Base-by-base conservation (phyloP, 495 filamentous ascomycete genomes). In the Jackrogersella multiformis region DNA sequence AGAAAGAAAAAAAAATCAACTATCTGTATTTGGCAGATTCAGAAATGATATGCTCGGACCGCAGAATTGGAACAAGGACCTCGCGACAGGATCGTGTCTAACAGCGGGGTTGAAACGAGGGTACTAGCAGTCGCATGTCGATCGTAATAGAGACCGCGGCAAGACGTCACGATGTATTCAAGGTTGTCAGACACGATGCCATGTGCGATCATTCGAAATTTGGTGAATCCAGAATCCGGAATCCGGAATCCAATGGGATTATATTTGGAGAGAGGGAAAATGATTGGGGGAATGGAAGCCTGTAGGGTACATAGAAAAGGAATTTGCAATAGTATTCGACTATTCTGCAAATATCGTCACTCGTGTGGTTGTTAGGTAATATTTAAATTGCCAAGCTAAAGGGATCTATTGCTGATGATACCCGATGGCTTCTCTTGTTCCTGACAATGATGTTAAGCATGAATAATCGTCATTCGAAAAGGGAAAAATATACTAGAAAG, bases 101-200 rank as follows among this genome's bases (percentile, higher is more conserved):
- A 63, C 63, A 71, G 68, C 63, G 68, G 68, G 68, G 68, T 66
- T 63, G 57, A 67, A 71, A 71, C 62, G 57, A 67, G 62, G 63
- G 56, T 63, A 46, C 63, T 67, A 67, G 61, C 44, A 71, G 45
- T 52, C 53, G n/a, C 63, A 66, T 71, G 68, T 67, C 68, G 68
- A 71, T 71, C 68, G 58, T 38, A 71, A 71, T 71, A 71, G 68
- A 35, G 23, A 41, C 57, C 53, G 45, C 42, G 51, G 38, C 36
- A 23, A 39, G 51, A 48, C 35, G 56, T 70, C 52, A 57, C 51
- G 45, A 54, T 58, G 52, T 13, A 53, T 42, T 61, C 34, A 49
- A 62, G 20, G 61, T 28, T 61, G 15, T 36, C 38, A 18, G 56
- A 56, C 23, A 48, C 61, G 56, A 65, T 70, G 67, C 36, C 61